Evolutionary conservation across 2,329 filamentous ascomycete species (phyloP).

Genomic region (Botrytis galanthina): DNA sequence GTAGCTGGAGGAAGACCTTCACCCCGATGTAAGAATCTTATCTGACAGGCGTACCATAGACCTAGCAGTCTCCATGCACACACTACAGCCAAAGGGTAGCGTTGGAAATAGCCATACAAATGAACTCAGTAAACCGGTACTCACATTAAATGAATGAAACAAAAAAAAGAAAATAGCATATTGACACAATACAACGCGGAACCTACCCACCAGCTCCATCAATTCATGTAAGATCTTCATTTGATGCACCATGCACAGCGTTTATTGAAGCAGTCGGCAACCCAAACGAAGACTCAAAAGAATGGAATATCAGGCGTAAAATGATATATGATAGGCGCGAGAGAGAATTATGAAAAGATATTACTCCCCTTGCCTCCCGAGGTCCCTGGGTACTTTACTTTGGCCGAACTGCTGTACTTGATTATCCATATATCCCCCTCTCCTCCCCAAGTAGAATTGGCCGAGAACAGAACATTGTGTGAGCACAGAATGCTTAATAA

Average conservation of each 20-base stretch:
- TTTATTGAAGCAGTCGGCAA: constrained; percentile 20
- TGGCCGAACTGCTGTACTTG: no score
- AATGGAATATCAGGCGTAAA: background rate
- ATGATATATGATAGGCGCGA: constrained; percentile 20
- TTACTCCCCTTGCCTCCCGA: background rate
- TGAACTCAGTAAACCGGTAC: background rate
- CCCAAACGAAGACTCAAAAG: constrained; percentile 5
- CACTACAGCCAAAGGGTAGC: background rate
- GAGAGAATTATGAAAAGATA: constrained; percentile 8
- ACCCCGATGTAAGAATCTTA: background rate
- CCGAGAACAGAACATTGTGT: constrained; percentile 1
- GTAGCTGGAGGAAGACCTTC: background rate
- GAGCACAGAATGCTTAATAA: background rate
- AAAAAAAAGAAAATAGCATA: background rate
- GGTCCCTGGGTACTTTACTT: constrained; percentile 1
- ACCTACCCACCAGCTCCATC: background rate
- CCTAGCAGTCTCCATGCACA: background rate
- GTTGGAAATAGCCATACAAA: background rate
- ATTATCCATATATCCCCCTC: no score
- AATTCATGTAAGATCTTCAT: constrained; percentile 19
- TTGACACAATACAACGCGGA: constrained; percentile 11
- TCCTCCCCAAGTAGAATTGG: background rate
- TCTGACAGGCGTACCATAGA: background rate
- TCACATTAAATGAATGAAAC: background rate
- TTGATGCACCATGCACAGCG: constrained; percentile 22